Evolutionary conservation across 169 alveolate genomes (phyloP).

Genomic region (Cryptosporidium ryanae): DNA sequence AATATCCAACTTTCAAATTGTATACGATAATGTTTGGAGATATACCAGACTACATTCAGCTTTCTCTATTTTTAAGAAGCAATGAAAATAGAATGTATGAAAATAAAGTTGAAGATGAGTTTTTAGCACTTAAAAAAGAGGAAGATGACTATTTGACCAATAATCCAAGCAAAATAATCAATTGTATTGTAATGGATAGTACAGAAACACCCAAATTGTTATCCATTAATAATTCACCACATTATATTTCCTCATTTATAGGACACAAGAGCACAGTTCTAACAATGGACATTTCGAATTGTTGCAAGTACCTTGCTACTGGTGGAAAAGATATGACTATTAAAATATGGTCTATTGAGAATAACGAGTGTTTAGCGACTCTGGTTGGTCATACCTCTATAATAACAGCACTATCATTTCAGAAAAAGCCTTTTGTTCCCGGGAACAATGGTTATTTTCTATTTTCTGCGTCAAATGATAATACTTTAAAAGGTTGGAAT

Average conservation of each 20-base stretch:
- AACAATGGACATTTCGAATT: slow-evolving; percentile 65
- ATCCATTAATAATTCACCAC: slow-evolving; percentile 36
- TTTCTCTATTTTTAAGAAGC: slow-evolving; percentile 10
- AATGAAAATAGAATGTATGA: background rate
- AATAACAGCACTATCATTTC: slow-evolving; percentile 86
- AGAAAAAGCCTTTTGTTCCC: slow-evolving; percentile 57
- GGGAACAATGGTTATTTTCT: slow-evolving; percentile 82
- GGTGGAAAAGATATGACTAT: slow-evolving; percentile 86
- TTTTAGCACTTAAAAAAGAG: background rate
- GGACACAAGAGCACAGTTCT: slow-evolving; percentile 60
- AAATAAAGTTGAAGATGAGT: background rate
- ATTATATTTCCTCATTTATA: slow-evolving; percentile 23
- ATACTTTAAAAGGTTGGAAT: slow-evolving; percentile 81
- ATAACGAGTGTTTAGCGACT: slow-evolving; percentile 78
- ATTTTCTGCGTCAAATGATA: slow-evolving; percentile 86
- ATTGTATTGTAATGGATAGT: slow-evolving; percentile 46
- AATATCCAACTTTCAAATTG: slow-evolving; percentile 26
- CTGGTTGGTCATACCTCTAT: slow-evolving; percentile 88
- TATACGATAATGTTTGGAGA: slow-evolving; percentile 54
- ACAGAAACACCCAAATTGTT: slow-evolving; percentile 62
- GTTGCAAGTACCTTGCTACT: slow-evolving; percentile 81
- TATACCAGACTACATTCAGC: slow-evolving; percentile 59
- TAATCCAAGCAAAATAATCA: background rate
- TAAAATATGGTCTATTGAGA: slow-evolving; percentile 84
- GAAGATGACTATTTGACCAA: background rate